Evolutionary conservation across 1,284 basidiomycete genomes (phyloP).

Genomic region (Erythrobasidium hasegawianum): DNA sequence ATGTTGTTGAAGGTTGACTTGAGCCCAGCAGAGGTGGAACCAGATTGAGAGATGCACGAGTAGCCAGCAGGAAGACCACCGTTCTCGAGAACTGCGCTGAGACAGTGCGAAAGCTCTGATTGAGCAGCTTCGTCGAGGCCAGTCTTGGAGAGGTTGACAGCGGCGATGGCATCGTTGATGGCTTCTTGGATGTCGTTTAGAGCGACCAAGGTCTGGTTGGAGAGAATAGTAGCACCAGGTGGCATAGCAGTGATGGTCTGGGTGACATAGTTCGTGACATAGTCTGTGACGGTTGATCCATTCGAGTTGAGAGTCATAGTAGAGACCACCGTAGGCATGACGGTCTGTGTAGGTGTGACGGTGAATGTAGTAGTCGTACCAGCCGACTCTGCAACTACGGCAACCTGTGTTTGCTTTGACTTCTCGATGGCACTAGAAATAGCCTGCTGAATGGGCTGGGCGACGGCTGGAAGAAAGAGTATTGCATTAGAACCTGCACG

Average conservation of each 20-base stretch:
- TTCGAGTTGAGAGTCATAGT: constrained; percentile 15
- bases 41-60: constrained; percentile 39
- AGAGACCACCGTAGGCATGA: constrained; percentile 10
- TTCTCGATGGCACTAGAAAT: constrained; percentile 37
- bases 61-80: constrained; percentile 42
- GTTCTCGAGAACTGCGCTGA: constrained; percentile 36
- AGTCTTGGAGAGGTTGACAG: constrained; percentile 38
- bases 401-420: constrained; percentile 25
- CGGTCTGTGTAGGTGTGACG: constrained; percentile 7
- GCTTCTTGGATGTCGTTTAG: constrained; percentile 41
- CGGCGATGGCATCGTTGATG: constrained; percentile 40
- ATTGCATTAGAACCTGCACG: neutral
- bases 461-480: constrained; percentile 18
- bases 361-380: constrained; percentile 8
- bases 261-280: constrained; percentile 35
- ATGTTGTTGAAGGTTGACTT: constrained; percentile 41
- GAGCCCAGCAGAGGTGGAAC: constrained; percentile 37
- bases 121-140: constrained; percentile 36
- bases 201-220: constrained; percentile 35
- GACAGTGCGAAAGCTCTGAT: constrained; percentile 36
- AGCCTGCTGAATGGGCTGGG: constrained; percentile 35
- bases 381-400: constrained; percentile 24
- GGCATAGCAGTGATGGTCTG: constrained; percentile 34
- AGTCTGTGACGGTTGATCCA: constrained; percentile 26
- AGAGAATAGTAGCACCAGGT: constrained; percentile 36